Evolutionary conservation across 176 grass and related monocot species (phyloP), one percentile per base, ranked within the genome.

Genomic region (Thalia dealbata): DNA sequence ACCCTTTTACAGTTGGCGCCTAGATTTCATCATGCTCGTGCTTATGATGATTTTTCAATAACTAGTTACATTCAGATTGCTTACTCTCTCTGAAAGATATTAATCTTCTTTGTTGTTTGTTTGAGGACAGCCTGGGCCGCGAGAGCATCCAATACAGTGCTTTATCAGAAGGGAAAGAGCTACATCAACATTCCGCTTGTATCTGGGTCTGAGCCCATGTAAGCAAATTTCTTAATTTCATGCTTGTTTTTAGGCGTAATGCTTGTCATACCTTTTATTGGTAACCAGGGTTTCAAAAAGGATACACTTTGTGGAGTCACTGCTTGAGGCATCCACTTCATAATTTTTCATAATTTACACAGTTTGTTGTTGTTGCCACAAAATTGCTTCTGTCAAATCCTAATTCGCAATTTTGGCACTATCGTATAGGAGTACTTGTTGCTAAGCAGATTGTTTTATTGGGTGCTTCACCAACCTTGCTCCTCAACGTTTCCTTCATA

Each of bases 131-230:
- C 90, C 95, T 3, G 95, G 87, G 32, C 81, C 90, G 75, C 82
- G 83, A 16, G 87, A 93, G 18, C 72, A 67, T 72, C 90, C 95
- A n/a, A 83, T 99, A 67, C 90, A 91, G 84, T 99, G 95, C 60
- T 99, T 93, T 66, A 87, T 99, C 42, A 86, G 72, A 77, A 87
- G 95, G 91, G 90, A 93, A 46, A 78, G 90, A 76, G 83, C 87
- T 7, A 83, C 87, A 28, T 95, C 95, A 61, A 95, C 95, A 32
- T 99, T 91, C 84, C 78, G 87, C 21, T 88, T 99, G 63, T 95
- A 88, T 81, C 76, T 99, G 52, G 95, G 95, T 32, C 84, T 93
- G 70, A 99, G 85, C 50, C 95, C 95, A 69, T 99, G 95, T 99
- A 81, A 91, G 85, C 74, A 29, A 35, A 73, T 73, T 58, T 54